Base-by-base conservation (phyloP, 768 basidiomycete species). In the Collybia mongolica region DNA sequence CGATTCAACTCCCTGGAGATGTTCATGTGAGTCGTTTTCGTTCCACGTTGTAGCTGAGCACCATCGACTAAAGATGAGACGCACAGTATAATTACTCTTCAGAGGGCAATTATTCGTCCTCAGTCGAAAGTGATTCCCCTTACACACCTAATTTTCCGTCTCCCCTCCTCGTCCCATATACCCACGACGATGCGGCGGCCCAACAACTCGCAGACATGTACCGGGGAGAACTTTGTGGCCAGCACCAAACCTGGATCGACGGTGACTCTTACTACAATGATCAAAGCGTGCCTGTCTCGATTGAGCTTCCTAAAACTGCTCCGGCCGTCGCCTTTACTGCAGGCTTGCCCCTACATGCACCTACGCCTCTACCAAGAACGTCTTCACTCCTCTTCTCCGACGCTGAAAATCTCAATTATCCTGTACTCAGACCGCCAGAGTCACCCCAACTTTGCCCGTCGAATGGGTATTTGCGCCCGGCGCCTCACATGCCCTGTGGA, bases 41-140 rank as follows among this genome's bases (percentile, higher is more conserved):
- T 66, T 57, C 49, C 73, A 73, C 54, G 76, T 73, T 49, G 60
- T 65, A 57, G 73, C 71, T 38, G 17, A 14, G 28, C 23, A 2
- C 3, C 1, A 23, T 28, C 32, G 11, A 12, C 11, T 32, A 32
- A 32, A 3, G 6, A 14, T 9, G 48, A 74, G 44, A 3, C 74
- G 62, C 19, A 8, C 26, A 37, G 7, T 18, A 23, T 40, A 37
- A 20, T 19, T 41, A 48, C 28, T 24, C 39, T 24, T 15, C 49
- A 8, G 18, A 53, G 43, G 40, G 44, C 24, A 44, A 44, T 39
- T 51, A 43, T 36, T 19, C 49, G 1, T 51, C 41, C 23, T 51
- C 49, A 36, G 43, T 22, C 1, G 43, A 42, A 22, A 45, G 49
- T 36, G 15, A n/a, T 22, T 51, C 49, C 11, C 49, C 49, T 6